Evolutionary conservation across 805 yeast genomes (phyloP).

Genomic region (Nakazawaea wyomingensis): DNA sequence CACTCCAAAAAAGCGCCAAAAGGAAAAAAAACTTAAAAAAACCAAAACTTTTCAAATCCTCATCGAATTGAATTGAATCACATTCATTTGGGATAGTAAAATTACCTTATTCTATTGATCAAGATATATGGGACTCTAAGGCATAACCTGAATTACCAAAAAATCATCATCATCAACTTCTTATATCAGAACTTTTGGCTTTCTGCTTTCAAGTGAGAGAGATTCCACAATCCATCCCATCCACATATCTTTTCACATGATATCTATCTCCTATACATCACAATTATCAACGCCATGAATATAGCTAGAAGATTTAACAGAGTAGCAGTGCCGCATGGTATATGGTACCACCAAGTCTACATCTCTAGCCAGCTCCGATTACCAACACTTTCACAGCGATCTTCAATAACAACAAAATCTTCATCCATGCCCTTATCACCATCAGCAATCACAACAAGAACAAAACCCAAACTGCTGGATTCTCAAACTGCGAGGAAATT

Average conservation of each 20-base stretch:
- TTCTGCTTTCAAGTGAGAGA: no score
- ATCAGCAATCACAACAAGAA: not conserved
- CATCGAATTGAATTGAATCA: no score
- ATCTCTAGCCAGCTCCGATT: not conserved
- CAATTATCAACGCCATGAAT: not conserved
- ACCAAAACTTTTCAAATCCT: slow-evolving; percentile 1
- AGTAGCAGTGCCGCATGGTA: not conserved
- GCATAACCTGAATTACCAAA: no score
- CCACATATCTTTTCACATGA: no score
- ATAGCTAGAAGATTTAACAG: not conserved
- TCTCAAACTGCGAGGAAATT: not conserved
- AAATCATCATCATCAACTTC: no score
- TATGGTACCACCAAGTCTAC: no score
- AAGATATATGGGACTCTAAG: no score
- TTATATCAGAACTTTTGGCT: no score
- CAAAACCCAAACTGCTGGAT: not conserved
- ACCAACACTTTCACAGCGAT: not conserved
- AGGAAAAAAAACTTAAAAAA: not conserved
- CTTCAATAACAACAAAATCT: not conserved
- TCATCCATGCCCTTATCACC: not conserved
- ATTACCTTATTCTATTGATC: no score
- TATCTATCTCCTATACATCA: not conserved
- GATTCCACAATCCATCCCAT: not conserved
- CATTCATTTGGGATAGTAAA: no score
- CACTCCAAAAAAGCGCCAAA: not conserved